Base-by-base conservation (phyloP, 1,284 basidiomycete genomes). In the Apiotrichum akiyoshidainum region DNA sequence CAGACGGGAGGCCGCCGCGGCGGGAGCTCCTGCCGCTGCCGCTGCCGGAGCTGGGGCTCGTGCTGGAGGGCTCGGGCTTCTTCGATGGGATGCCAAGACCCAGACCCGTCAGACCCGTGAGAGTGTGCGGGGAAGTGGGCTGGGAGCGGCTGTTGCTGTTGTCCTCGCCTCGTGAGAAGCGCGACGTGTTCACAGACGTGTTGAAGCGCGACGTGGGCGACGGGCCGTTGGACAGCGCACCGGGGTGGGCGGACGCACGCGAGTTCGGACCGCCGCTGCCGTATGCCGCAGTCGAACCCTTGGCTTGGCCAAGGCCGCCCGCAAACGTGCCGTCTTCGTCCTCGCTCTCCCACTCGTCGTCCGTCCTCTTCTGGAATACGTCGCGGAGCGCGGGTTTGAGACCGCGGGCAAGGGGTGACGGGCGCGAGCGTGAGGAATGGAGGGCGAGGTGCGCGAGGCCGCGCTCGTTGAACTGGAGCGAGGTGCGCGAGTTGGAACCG, bases 321-420 rank as follows among this genome's bases (percentile, higher is more conserved):
- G 70, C 73, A 57, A 69, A 79, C 53, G 54, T 49, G 45, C 57
- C 58, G 33, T 61, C 48, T 13, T 57, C 57, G 53, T 55, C 77
- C 34, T 80, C 79, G 53, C 77, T 77, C 26, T 76, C 69, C 80
- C 79, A 80, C n/a, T 78, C 77, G 12, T 75, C 74, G 33, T 75
- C 77, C 21, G 71, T 67, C 49, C 75, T 73, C 17, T 65, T 66
- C 33, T 78, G 74, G 64, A 81, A 81, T 0, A 81, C 80, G 63
- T 81, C 77, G 12, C 80, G 66, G 1, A 78, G 59, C 1, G 76
- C 74, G 0, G 71, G 65, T 42, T 73, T 72, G 5, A 52, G 41
- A 12, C 65, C 60, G 4, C 61, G 54, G 54, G 42, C 59, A 57
- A 44, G 63, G 46, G 66, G 73, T 10, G 60, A 69, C 48, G 35